Evolutionary conservation across 73 alveolate species (phyloP).

Genomic region (Tetrahymena thermophila): DNA sequence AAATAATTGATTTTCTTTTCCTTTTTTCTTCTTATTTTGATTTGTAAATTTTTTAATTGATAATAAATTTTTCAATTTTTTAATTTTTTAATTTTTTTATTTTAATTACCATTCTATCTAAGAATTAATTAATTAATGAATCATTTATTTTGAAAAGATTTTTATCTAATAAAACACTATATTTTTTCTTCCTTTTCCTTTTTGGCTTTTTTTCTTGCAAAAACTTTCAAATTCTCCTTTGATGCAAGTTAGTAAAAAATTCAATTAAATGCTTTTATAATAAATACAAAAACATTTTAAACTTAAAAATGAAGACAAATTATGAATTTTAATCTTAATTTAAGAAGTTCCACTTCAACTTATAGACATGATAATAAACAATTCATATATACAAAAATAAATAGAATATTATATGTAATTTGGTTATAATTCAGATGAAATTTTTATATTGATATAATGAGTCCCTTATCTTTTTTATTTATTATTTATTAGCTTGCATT

Average conservation of each 20-base stretch:
- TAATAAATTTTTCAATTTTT: neutral
- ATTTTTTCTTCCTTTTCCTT: constrained; percentile 2
- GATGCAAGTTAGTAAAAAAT: neutral
- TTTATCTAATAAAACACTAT: neutral
- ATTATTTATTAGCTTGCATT: neutral
- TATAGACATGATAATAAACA: neutral
- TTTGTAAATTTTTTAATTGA: neutral
- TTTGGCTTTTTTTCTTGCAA: neutral
- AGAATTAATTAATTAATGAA: neutral
- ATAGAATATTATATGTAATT: neutral
- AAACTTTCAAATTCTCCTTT: neutral
- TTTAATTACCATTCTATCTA: neutral
- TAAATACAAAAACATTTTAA: too few species aligned
- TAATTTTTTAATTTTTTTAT: neutral
- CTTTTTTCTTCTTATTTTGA: neutral
- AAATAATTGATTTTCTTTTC: neutral
- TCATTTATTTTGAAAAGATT: neutral
- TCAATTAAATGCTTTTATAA: neutral
- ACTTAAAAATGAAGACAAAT: neutral
- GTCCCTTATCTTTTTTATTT: neutral
- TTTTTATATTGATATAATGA: neutral
- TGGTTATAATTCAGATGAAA: neutral
- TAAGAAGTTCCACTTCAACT: neutral
- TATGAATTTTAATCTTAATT: too few species aligned
- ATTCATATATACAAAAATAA: neutral